Evolutionary conservation across 2,329 filamentous ascomycete genomes (phyloP), one percentile per base, ranked within the genome.

Genomic region (Colletotrichum endophyticum): DNA sequence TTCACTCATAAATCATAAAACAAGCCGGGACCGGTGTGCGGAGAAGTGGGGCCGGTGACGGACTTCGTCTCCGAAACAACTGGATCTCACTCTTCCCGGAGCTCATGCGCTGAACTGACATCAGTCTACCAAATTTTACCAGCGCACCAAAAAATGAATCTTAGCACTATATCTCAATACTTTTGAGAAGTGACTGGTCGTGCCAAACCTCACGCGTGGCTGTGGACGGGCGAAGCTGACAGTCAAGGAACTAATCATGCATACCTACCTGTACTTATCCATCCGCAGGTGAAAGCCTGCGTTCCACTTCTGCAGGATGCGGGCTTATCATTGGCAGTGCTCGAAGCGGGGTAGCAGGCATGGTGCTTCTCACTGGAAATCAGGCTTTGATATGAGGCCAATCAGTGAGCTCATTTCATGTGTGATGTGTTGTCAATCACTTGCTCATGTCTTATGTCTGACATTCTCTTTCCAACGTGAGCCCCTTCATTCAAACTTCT

Each of bases 381-480:
- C 39, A 44, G 39, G 39, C 39, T 44, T 16, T 11, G 19, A 44
- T 11, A 0, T 44, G 16, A 6, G 5, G 5, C 39, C 39, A 6
- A n/a, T 44, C 39, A 44, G 16, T 11, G 39, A 44, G 39, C 39
- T 19, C 39, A 44, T 44, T 0, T 44, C 1, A n/a, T 3, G 5
- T 44, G 2, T 1, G 1, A n/a, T n/a, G 39, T 11, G 2, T 44
- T n/a, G 8, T n/a, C 8, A 44, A 1, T 1, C 4, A 1, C 36
- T 19, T 44, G 16, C 8, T 39, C 0, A 19, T 1, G 16, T 9
- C 0, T 5, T 19, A 19, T 1, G 1, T 36, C 34, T 36, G 34
- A 36, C 7, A 8, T 0, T 2, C 8, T 19, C 16, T 15, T 19
- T 44, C 16, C 8, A 39, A 19, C 4, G 15, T 36, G 7, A 36